Conservation (phyloP, 345 rosid species). For the Hibiscus tridactylites region DNA sequence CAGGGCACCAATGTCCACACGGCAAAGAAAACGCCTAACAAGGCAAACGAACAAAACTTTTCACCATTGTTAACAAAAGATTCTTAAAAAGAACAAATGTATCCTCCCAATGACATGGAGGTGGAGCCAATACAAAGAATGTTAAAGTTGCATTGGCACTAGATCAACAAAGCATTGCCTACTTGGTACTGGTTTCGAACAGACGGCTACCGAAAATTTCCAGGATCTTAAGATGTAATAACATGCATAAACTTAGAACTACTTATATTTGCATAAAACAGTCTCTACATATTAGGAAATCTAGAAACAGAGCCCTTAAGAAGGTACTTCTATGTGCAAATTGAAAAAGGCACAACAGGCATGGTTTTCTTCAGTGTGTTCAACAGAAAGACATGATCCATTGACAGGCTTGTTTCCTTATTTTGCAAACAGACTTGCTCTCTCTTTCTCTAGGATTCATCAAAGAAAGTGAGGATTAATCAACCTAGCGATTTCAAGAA, state of each 20-base stretch:
- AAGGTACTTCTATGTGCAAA: too few species aligned
- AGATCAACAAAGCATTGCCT: not conserved
- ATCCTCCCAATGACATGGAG: not conserved
- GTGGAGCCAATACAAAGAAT: not conserved
- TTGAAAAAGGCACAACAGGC: not conserved
- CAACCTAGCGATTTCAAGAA: conserved; percentile 82
- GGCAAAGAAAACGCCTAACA: too few species aligned
- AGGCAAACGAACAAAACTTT: too few species aligned
- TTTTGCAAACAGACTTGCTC: not conserved
- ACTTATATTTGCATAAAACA: conserved; percentile 8
- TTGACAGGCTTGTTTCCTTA: not conserved
- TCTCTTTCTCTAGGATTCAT: conserved; percentile 10
- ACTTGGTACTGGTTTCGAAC: too few species aligned
- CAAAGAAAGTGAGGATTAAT: conserved; percentile 82
- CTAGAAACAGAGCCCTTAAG: conserved; percentile 7
- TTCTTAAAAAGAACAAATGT: too few species aligned
- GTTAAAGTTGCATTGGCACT: not conserved
- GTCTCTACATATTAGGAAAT: not conserved
- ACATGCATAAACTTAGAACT: not conserved
- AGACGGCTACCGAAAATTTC: not conserved
- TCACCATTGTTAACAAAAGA: too few species aligned
- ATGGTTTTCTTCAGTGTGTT: not conserved
- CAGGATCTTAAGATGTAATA: not conserved
- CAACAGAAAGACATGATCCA: conserved; percentile 3
- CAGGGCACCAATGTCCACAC: too few species aligned